These are phyloP conservation scores for Lotus japonicus DNA, from an alignment of 306 rosid genomes.

Conservation along the genomic window DNA sequence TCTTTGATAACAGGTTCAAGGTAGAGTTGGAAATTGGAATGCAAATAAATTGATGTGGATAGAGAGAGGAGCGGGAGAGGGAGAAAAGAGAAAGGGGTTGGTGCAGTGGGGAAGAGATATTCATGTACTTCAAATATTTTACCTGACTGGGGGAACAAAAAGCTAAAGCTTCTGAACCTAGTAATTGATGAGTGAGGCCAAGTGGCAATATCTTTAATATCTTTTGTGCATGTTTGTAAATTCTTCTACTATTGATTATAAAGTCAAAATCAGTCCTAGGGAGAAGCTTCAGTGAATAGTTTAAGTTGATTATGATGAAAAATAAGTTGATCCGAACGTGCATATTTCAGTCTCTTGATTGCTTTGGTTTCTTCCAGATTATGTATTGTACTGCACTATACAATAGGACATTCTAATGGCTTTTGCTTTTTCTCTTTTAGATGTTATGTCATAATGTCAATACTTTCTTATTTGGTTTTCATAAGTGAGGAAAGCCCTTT, in stretches of 20 bases:
- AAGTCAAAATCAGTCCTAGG: too few species aligned
- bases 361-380: conserved; percentile 3
- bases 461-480: not conserved
- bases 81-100: conserved; percentile 18
- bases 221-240: not conserved
- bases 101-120: conserved; percentile 26
- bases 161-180: conserved; percentile 21
- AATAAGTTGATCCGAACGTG: too few species aligned
- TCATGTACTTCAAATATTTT: conserved; percentile 11
- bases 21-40: not conserved
- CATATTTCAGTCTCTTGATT: not conserved
- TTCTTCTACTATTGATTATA: too few species aligned
- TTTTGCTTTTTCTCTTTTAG: conserved; percentile 1
- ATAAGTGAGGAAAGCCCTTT: not conserved
- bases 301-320: too few species aligned
- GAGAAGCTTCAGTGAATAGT: too few species aligned
- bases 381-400: not conserved
- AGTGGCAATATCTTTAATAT: conserved; percentile 21
- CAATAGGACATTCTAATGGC: conserved; percentile 1
- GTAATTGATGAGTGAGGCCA: conserved; percentile 22
- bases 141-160: conserved; percentile 26
- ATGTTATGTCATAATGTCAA: not conserved
- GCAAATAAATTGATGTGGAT: not conserved
- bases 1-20: not conserved
- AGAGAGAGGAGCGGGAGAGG: conserved; percentile 15